Evolutionary conservation across 192 early-diverging fungal species (phyloP), one percentile per base, ranked within the genome.

Genomic region (Paraglomus brasilianum): DNA sequence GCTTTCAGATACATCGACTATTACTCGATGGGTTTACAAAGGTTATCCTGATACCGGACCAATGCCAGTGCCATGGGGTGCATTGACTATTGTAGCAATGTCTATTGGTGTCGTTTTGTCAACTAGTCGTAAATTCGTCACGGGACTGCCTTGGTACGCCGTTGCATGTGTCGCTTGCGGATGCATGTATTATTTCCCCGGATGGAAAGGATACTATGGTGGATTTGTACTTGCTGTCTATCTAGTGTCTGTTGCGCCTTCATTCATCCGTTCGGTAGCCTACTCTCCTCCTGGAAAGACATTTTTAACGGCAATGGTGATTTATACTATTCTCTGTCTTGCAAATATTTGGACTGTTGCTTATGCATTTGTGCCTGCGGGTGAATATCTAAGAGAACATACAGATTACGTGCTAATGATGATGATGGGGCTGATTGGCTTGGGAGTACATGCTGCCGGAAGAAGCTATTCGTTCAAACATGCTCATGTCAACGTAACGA

Each of bases 311-410:
- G 77, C 80, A 7, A 83, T 86, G 71, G 72, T 90, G 69, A 78
- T 79, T 62, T 91, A 91, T 73, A 91, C 89, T 72, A 62, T 90
- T 8, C 73, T 93, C 22, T 87, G 86, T 50, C 75, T 93, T 15
- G 88, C 81, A 8, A 88, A 91, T 53, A 88, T 91, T 6, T 93
- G 89, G 89, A 85, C 87, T 5, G 91, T 93, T 6, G 91, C 91
- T 5, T 93, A 93, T 53, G 91, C 83, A 56, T 93, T 93, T 81
- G 91, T 93, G 21, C 91, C 91, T 11, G 91, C 85, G 44, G 91
- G 91, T 43, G 85, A 83, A 38, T 70, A 85, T 47, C 78, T 87
- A 67, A 80, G 91, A 48, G 91, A 93, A 80, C 88, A 81, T 66
- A 91, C 91, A 5, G 85, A 91, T 75, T 83, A 84, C 53, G 78